Evolutionary conservation across 805 yeast genomes (phyloP), one percentile per base, ranked within the genome.

Genomic region (Ogataea salicorniae): DNA sequence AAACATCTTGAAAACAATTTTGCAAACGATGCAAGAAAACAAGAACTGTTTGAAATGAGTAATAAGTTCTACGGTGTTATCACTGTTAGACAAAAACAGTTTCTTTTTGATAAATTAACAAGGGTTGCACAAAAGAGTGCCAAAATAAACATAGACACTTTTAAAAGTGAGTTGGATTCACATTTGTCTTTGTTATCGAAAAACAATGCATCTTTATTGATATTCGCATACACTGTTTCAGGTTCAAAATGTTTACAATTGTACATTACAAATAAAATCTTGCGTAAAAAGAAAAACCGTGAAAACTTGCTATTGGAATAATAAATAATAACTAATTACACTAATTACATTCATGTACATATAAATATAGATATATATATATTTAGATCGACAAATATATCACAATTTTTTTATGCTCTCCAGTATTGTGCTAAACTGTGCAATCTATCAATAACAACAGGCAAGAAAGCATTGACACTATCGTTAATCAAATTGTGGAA

Each of bases 391-490:
- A 20, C 3, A 20, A 20, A 20, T 20, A 20, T 20, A 20, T 20
- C 20, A 20, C 20, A 20, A 20, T 3, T 20, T 55, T 26, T 36
- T 55, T 43, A 92, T 0, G 97, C 90, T 51, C 99, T 72, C 99
- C 99, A 95, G 62, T 94, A 94, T 62, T 94, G 99, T 0, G 99
- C 97, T 62, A 94, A 75, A 67, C 92, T 89, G 65, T 94, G 99
- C 45, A 94, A 70, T 53, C 97, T 80, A 61, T 94, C 99, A 46
- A 94, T 94, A 16, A 95, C 96, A 61, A 91, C 91, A 0, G 99
- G 98, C 49, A 92, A 66, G 49, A 94, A 79, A 0, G 99, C 98
- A 62, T 81, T 87, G 16, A 94, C 97, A 68, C 96, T 87, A 58
- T 88, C 97, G 59, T 89, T 92, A 58, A 94, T 95, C 61, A 94